Conservation (phyloP, 2,329 filamentous ascomycete species). For the Stylonectria norvegica region DNA sequence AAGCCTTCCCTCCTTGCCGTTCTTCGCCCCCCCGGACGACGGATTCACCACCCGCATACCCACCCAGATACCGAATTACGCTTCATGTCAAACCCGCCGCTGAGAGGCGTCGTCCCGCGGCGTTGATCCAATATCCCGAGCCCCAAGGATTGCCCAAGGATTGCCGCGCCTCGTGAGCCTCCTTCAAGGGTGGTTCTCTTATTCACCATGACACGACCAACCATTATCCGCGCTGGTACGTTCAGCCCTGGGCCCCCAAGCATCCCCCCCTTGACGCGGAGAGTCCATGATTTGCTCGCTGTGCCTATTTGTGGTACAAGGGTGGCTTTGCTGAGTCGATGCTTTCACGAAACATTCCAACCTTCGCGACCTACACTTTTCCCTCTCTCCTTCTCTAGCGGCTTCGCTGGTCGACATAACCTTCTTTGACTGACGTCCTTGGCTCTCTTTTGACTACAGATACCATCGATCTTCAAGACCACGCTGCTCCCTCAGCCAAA, state of each 20-base stretch:
- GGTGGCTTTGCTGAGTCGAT: conserved; percentile 1
- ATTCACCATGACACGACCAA: conserved; percentile 55
- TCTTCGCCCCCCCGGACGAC: neutral
- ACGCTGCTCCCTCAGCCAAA: conserved; percentile 75
- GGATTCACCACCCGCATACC: neutral
- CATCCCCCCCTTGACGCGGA: conserved; percentile 2
- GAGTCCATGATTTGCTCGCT: neutral
- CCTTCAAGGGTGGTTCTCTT: conserved; percentile 16
- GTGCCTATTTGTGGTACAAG: neutral
- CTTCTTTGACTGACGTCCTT: conserved; percentile 16
- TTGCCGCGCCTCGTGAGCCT: conserved; percentile 9
- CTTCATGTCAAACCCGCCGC: conserved; percentile 1
- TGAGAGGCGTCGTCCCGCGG: neutral
- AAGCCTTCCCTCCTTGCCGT: neutral
- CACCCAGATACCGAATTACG: neutral
- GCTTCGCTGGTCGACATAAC: conserved; percentile 8
- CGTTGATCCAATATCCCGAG: conserved; percentile 1
- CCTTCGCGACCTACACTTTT: conserved; percentile 18
- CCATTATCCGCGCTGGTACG: conserved; percentile 60
- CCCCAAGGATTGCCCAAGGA: too few species aligned
- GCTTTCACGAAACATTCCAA: conserved; percentile 27
- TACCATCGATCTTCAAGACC: conserved; percentile 91
- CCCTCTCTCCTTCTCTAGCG: conserved; percentile 10
- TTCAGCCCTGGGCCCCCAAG: conserved; percentile 24
- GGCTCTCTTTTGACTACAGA: conserved; percentile 50